phyloP scores from a whole-genome alignment of 192 early-diverging fungal genomes.

The Entomortierella chlamydospora region DNA sequence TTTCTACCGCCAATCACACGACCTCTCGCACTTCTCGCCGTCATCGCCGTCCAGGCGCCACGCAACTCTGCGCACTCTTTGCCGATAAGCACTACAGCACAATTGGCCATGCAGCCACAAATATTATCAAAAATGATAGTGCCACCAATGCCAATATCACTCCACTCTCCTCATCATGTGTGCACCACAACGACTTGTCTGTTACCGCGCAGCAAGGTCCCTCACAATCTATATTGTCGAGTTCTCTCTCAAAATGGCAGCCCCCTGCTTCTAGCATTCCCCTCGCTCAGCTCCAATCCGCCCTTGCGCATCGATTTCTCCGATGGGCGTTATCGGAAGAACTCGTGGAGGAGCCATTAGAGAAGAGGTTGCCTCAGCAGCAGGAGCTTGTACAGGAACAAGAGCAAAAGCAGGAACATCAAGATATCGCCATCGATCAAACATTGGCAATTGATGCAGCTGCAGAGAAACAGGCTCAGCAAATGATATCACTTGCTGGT shows the following conservation, averaged over 20 bases:
- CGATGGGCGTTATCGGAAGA: conserved; percentile 27
- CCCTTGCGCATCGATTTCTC: conserved; percentile 36
- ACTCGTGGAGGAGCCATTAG: background rate
- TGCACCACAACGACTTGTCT: no score
- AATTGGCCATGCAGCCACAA: no score
- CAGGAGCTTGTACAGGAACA: background rate
- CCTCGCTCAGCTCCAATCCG: conserved; percentile 28
- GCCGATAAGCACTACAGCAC: background rate
- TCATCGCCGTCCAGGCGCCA: background rate
- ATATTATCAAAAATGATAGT: no score
- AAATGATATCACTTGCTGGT: background rate
- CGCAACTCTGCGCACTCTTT: conserved; percentile 29
- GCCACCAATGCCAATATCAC: no score
- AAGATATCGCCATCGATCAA: conserved; percentile 14
- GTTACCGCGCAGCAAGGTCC: no score
- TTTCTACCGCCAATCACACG: conserved; percentile 15
- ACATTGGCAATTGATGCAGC: background rate
- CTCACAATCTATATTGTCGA: background rate
- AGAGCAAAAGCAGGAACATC: conserved; percentile 1
- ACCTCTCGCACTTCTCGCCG: background rate
- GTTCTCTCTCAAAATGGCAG: conserved; percentile 22
- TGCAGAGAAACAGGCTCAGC: conserved; percentile 8
- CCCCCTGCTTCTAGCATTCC: conserved; percentile 30
- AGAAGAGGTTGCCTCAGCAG: background rate
- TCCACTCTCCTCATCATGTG: no score